Percentiles rank a stretch among this genome's conserved stretches.
These are phyloP conservation scores for Vararia minispora DNA, from an alignment of 768 basidiomycete species.

Conservation along the genomic window DNA sequence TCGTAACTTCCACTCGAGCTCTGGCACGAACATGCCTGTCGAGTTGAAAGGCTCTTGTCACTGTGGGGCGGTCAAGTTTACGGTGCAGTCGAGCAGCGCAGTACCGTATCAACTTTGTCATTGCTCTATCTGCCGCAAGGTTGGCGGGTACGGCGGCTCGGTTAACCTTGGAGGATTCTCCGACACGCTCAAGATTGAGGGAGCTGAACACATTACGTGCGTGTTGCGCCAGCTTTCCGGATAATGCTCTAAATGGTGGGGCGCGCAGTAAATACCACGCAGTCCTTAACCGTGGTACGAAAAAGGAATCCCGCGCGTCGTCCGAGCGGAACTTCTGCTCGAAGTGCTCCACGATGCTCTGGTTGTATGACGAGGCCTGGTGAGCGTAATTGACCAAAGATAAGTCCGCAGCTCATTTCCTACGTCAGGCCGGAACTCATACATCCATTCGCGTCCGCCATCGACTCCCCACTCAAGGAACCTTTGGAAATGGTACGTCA, in stretches of 20 bases:
- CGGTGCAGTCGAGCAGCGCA: conserved; percentile 36
- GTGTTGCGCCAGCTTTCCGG: too few relatives aligned
- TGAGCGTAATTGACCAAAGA: conserved; percentile 17
- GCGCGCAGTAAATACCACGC: conserved; percentile 48
- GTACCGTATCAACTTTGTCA: conserved; percentile 59
- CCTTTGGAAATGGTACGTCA: conserved; percentile 39
- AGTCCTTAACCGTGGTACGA: conserved; percentile 43
- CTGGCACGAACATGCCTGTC: conserved; percentile 43
- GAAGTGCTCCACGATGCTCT: conserved; percentile 55
- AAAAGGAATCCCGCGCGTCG: conserved; percentile 31
- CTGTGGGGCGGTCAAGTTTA: conserved; percentile 25
- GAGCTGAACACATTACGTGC: conserved; percentile 44
- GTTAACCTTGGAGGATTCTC: conserved; percentile 53
- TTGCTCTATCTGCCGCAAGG: conserved; percentile 65
- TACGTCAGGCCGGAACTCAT: conserved; percentile 50
- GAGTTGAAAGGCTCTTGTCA: conserved; percentile 32
- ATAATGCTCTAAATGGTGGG: not conserved
- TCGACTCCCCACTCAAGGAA: conserved; percentile 43
- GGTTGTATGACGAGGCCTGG: conserved; percentile 50
- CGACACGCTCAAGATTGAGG: conserved; percentile 39
- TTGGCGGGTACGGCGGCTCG: conserved; percentile 52
- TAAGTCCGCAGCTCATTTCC: too few relatives aligned
- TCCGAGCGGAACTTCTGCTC: conserved; percentile 57
- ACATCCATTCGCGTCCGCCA: conserved; percentile 59
- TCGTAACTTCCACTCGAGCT: too few relatives aligned